phyloP scores from a whole-genome alignment of 257 asterid genomes.

The Mentha longifolia region DNA sequence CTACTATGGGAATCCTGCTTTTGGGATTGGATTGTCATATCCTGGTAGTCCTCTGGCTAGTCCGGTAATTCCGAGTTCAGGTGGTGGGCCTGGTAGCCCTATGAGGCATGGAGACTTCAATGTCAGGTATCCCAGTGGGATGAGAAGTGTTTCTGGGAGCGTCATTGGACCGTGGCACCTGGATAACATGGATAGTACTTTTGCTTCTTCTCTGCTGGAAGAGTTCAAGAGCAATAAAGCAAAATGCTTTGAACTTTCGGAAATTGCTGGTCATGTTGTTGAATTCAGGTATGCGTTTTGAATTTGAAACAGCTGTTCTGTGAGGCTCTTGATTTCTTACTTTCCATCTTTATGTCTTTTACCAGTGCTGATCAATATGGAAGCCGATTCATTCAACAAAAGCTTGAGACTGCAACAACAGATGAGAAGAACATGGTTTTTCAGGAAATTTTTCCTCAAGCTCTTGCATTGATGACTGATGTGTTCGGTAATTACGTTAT shows the following conservation, averaged over 20 bases:
- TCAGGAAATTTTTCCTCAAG: conserved; percentile 87
- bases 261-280: conserved; percentile 89
- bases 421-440: conserved; percentile 95
- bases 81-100: conserved; percentile 89
- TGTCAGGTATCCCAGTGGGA: conserved; percentile 68
- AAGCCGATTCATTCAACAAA: conserved; percentile 97
- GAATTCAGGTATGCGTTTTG: conserved; percentile 76
- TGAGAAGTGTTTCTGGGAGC: conserved; percentile 78
- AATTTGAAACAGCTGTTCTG: neutral
- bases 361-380: conserved; percentile 94
- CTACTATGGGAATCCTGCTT: conserved; percentile 75
- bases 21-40: conserved; percentile 76
- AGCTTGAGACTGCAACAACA: conserved; percentile 87
- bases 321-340: conserved; percentile 27
- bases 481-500: conserved; percentile 96
- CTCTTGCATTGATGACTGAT: conserved; percentile 91
- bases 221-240: conserved; percentile 96
- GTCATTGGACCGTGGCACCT: conserved; percentile 83
- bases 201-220: conserved; percentile 79
- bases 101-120: conserved; percentile 82
- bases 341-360: conserved; percentile 23
- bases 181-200: conserved; percentile 71
- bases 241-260: conserved; percentile 88
- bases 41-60: conserved; percentile 84
- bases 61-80: conserved; percentile 66